These are phyloP conservation scores for Cladosporium colombiae DNA, from an alignment of 2,329 filamentous ascomycete species.

Conservation along the genomic window DNA sequence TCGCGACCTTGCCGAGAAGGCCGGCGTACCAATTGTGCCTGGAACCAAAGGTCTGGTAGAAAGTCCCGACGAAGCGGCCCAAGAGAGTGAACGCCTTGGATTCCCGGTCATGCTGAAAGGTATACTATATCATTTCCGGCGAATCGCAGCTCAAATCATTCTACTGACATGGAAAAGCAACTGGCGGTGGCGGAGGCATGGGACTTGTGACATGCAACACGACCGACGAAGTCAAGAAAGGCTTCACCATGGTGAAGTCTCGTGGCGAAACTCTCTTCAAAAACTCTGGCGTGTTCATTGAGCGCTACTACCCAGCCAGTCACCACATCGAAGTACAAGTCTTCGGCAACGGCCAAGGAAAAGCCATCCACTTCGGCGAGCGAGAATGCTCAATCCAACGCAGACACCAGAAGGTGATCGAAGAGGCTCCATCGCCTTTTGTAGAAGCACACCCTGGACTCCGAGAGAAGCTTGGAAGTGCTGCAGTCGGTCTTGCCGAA, in stretches of 20 bases:
- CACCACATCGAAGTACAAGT: constrained; percentile 89
- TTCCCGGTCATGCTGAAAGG: constrained; percentile 62
- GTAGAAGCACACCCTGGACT: constrained; percentile 53
- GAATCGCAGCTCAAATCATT: constrained; percentile 72
- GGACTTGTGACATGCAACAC: constrained; percentile 75
- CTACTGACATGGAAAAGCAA: constrained; percentile 39
- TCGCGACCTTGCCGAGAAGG: constrained; percentile 53
- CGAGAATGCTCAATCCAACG: constrained; percentile 86
- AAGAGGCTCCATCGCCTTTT: constrained; percentile 82
- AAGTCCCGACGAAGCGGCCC: constrained; percentile 50
- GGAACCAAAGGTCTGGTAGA: constrained; percentile 53
- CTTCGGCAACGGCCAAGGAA: constrained; percentile 78
- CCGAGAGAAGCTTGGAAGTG: constrained; percentile 62
- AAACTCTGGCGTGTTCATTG: constrained; percentile 80
- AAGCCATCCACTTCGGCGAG: constrained; percentile 82
- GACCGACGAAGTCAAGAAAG: constrained; percentile 67
- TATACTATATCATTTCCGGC: constrained; percentile 48
- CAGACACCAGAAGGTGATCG: constrained; percentile 86
- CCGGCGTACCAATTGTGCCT: constrained; percentile 57
- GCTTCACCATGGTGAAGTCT: constrained; percentile 62
- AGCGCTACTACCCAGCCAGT: constrained; percentile 76
- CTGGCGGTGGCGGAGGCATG: constrained; percentile 69
- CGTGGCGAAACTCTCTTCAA: constrained; percentile 80
- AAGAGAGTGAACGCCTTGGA: constrained; percentile 47
- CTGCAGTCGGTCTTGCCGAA: constrained; percentile 67